Base-by-base conservation (phyloP, 331 rosid species). In the Rosa hybrid region DNA sequence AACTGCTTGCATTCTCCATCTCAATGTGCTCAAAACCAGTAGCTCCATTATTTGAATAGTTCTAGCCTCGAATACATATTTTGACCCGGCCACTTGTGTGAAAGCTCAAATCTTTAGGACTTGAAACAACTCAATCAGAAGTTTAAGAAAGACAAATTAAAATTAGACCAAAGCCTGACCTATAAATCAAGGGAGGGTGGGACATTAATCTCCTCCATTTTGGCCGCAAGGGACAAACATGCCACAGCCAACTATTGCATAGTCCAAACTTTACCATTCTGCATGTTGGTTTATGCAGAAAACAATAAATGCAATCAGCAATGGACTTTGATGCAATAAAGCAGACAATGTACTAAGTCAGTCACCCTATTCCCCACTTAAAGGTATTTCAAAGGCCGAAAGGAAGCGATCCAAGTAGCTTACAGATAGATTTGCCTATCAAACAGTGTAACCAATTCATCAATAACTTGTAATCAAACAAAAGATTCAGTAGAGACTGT, bases 1-100 rank as follows among this genome's bases (percentile, higher is more conserved):
- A 39, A 90, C 84, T 12, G 98, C 83, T 75, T 89, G 98, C 99
- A 96, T 91, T 85, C 93, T 93, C 99, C 99, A 96, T 65, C 84
- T 86, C 82, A 96, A 84, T 57, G 98, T 89, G 86, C 91, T 92
- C 67, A 96, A 88, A 30, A 96, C 90, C 49, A 96, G 78, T 84
- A 93, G 99, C 83, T 96, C 99, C 98, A 96, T 96, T 76, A 94
- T 90, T 81, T 87, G 86, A 18, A 96, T 96, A 34, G 99, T 90
- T 82, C 87, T 89, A n/a, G 98, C 93, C 81, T 96, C 98, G 76
- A 96, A 93, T 62, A 96, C 83, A 80, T 86, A 90, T 74, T 84
- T 93, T 0, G 98, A 83, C 54, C 87, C 97, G 39, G 91, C 91
- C 77, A 96, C 92, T 97, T 96, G 79, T 41, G 39, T 8, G 4